Evolutionary conservation across 2,329 filamentous ascomycete species (phyloP).

Genomic region (Chalara sp.): DNA sequence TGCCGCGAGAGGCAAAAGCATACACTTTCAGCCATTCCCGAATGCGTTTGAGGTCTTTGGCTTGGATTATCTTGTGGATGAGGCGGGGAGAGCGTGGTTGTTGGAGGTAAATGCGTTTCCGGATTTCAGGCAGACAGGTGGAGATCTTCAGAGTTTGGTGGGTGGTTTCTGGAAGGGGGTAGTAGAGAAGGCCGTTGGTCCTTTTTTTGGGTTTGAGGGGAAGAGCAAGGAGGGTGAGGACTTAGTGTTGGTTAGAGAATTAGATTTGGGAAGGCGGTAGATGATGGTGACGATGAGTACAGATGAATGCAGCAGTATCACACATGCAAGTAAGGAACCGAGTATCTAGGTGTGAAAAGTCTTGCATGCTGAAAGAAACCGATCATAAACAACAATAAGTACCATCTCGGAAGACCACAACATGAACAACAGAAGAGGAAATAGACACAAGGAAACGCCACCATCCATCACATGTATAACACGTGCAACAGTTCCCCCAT

Average conservation of each 20-base stretch:
- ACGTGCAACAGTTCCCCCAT: slow-evolving; percentile 7
- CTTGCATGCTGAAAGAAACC: too few species aligned
- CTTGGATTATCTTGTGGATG: slow-evolving; percentile 81
- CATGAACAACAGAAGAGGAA: slow-evolving; percentile 2
- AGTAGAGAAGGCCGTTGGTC: slow-evolving; percentile 56
- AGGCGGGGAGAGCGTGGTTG: slow-evolving; percentile 58
- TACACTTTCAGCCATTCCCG: slow-evolving; percentile 85
- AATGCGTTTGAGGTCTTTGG: slow-evolving; percentile 93
- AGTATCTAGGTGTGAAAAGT: too few species aligned
- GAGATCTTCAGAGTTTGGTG: slow-evolving; percentile 64
- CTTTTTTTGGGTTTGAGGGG: slow-evolving; percentile 53
- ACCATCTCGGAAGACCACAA: slow-evolving; percentile 1
- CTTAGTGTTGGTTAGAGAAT: slow-evolving; percentile 45
- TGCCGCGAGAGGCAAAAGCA: slow-evolving; percentile 72
- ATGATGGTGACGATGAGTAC: too few species aligned
- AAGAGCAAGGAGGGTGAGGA: slow-evolving; percentile 25
- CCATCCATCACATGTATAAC: slow-evolving; percentile 7
- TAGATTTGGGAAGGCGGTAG: slow-evolving; percentile 42
- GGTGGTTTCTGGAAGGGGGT: slow-evolving; percentile 70
- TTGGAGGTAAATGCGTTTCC: slow-evolving; percentile 95
- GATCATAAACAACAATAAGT: background rate
- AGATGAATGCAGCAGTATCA: too few species aligned
- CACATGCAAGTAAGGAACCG: too few species aligned
- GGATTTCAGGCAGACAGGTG: slow-evolving; percentile 88
- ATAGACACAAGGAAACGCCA: background rate